Conservation (phyloP, 352 stramenopile genomes). For the Globisporangium barbulae region DNA sequence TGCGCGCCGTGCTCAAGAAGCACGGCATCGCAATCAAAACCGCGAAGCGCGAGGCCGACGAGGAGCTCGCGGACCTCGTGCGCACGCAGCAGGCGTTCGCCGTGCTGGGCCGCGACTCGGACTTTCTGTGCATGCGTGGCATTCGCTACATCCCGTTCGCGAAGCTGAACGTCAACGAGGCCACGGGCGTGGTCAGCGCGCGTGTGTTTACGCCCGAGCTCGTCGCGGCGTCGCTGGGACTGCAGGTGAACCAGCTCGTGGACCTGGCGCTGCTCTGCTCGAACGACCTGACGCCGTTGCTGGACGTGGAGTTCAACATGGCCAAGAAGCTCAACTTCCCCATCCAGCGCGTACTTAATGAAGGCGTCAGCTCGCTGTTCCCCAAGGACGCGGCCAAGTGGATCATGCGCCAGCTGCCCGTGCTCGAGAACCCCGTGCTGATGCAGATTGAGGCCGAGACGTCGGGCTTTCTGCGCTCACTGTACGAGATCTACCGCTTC, state of each 20-base stretch:
- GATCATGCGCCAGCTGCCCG: constrained; percentile 47
- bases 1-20: constrained; percentile 53
- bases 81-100: constrained; percentile 47
- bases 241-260: constrained; percentile 69
- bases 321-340: constrained; percentile 51
- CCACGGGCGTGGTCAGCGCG: constrained; percentile 34
- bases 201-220: constrained; percentile 71
- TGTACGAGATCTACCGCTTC: constrained; percentile 80
- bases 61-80: constrained; percentile 68
- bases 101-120: constrained; percentile 81
- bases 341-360: constrained; percentile 30
- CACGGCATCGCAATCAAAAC: constrained; percentile 49
- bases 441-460: constrained; percentile 36
- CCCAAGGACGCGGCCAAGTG: constrained; percentile 51
- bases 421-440: constrained; percentile 61
- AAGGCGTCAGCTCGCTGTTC: constrained; percentile 27
- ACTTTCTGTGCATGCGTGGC: constrained; percentile 85
- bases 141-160: constrained; percentile 81
- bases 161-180: constrained; percentile 32
- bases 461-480: constrained; percentile 39
- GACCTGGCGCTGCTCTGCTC: constrained; percentile 83
- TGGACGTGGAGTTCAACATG: constrained; percentile 67
- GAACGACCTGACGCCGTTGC: constrained; percentile 82
- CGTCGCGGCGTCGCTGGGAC: constrained; percentile 54
- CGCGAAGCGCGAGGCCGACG: constrained; percentile 67